A percentile compares a stretch with the other conserved stretches of the same genome.
phyloP scores from a whole-genome alignment of 2,329 filamentous ascomycete genomes.

The Gaeumannomyces sp. region DNA sequence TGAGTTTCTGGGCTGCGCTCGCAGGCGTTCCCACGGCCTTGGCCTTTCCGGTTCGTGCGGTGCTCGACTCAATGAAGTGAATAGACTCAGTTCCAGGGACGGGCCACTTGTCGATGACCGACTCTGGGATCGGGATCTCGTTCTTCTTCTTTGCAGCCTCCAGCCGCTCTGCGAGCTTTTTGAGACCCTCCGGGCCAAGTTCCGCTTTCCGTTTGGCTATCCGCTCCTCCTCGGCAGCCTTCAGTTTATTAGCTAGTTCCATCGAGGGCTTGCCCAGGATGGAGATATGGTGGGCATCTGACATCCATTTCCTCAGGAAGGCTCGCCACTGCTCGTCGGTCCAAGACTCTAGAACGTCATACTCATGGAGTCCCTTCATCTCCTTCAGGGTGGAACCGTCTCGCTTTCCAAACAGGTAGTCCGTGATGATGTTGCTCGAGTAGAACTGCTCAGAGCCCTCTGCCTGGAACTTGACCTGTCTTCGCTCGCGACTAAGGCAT shows the following conservation, averaged over 20 bases:
- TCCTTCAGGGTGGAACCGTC: constrained; percentile 71
- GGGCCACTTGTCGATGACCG: constrained; percentile 72
- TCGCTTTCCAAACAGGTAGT: constrained; percentile 83
- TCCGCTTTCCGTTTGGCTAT: constrained; percentile 72
- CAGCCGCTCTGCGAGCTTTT: constrained; percentile 66
- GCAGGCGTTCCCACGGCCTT: constrained; percentile 60
- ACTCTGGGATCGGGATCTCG: constrained; percentile 74
- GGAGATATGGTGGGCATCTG: constrained; percentile 79
- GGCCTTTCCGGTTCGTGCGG: constrained; percentile 76
- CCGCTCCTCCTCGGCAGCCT: constrained; percentile 71
- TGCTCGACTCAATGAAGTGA: constrained; percentile 85
- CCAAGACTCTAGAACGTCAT: constrained; percentile 71
- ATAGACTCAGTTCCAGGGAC: constrained; percentile 87
- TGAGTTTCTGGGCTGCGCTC: constrained; percentile 66
- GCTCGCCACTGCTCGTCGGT: constrained; percentile 74
- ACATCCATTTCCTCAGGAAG: constrained; percentile 78
- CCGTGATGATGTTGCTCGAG: constrained; percentile 77
- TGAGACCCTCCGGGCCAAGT: constrained; percentile 76
- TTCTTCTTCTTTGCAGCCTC: constrained; percentile 84
- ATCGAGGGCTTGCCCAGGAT: constrained; percentile 82
- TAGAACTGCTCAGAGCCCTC: constrained; percentile 79
- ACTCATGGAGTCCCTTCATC: constrained; percentile 50
- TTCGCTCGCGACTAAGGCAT: constrained; percentile 73
- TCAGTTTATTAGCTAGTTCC: constrained; percentile 72
- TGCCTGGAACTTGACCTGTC: constrained; percentile 75